These are phyloP conservation scores for Ballota nigra DNA, from an alignment of 257 asterid species.

Conservation along the genomic window DNA sequence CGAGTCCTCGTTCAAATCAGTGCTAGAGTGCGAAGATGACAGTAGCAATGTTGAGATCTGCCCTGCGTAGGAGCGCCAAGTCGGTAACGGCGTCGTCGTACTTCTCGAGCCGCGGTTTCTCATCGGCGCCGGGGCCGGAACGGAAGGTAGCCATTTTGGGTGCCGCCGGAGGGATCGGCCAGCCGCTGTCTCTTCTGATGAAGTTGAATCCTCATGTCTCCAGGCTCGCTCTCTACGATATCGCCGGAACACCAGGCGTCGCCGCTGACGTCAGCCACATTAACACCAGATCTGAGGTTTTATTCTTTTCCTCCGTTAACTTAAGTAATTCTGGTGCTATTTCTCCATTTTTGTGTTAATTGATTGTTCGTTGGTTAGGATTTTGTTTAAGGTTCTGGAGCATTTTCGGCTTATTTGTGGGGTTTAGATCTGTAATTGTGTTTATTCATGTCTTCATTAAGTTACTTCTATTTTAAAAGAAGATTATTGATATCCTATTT, in stretches of 20 bases:
- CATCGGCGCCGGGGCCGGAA: conserved; percentile 59
- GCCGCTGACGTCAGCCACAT: conserved; percentile 93
- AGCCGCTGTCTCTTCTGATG: conserved; percentile 82
- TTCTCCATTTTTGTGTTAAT: neutral
- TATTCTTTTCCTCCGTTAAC: neutral
- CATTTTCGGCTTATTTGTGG: neutral
- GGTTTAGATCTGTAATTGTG: neutral
- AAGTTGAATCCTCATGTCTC: conserved; percentile 83
- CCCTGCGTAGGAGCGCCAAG: conserved; percentile 37
- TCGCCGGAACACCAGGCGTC: conserved; percentile 87
- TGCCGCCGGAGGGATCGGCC: conserved; percentile 94
- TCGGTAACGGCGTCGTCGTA: conserved; percentile 36
- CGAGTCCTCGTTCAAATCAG: neutral
- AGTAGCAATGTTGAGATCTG: conserved; percentile 61
- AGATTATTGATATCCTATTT: neutral
- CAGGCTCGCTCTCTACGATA: conserved; percentile 72
- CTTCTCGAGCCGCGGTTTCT: conserved; percentile 37
- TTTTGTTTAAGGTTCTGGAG: conserved; percentile 8
- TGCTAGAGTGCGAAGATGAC: conserved; percentile 28
- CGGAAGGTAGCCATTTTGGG: conserved; percentile 77
- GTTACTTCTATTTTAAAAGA: neutral
- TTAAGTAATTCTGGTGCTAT: neutral
- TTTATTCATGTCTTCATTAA: neutral
- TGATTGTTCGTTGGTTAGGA: neutral
- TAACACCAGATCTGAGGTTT: conserved; percentile 86